phyloP scores from a whole-genome alignment of 2,329 filamentous ascomycete genomes.

The Sporothrix dimorphospora region DNA sequence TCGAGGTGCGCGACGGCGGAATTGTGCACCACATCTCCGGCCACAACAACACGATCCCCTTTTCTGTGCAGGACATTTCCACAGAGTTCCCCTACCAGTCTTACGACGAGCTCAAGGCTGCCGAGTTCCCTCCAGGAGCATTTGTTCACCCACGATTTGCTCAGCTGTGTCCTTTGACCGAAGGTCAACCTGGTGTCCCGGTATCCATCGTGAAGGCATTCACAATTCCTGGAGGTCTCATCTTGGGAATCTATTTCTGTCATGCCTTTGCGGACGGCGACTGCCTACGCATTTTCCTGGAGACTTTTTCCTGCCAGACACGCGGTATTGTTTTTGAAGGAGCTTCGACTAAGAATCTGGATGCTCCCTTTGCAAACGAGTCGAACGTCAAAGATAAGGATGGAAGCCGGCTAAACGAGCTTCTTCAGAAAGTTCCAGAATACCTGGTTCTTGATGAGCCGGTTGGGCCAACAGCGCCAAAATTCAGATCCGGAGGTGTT shows the following conservation, averaged over 20 bases:
- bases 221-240: slow-evolving; percentile 46
- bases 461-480: slow-evolving; percentile 45
- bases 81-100: slow-evolving; percentile 35
- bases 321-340: slow-evolving; percentile 34
- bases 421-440: slow-evolving; percentile 42
- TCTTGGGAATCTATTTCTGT: slow-evolving; percentile 48
- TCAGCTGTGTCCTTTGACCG: slow-evolving; percentile 28
- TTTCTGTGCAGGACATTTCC: slow-evolving; percentile 33
- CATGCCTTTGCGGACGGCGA: slow-evolving; percentile 49
- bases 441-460: slow-evolving; percentile 41
- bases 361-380: slow-evolving; percentile 32
- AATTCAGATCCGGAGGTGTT: slow-evolving; percentile 37
- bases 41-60: slow-evolving; percentile 34
- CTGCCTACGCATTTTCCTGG: slow-evolving; percentile 46
- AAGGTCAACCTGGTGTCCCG: slow-evolving; percentile 38
- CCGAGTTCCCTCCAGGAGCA: slow-evolving; percentile 39
- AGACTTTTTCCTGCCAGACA: slow-evolving; percentile 45
- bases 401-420: slow-evolving; percentile 34
- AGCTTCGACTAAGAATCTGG: slow-evolving; percentile 36
- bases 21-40: slow-evolving; percentile 35
- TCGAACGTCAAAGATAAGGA: slow-evolving; percentile 34
- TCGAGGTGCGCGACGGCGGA: slow-evolving; percentile 34
- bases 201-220: slow-evolving; percentile 46
- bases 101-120: slow-evolving; percentile 38
- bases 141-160: slow-evolving; percentile 39